These are phyloP conservation scores for Zoysia matrella DNA, from an alignment of 202 grass and related monocot species.

Conservation along the genomic window DNA sequence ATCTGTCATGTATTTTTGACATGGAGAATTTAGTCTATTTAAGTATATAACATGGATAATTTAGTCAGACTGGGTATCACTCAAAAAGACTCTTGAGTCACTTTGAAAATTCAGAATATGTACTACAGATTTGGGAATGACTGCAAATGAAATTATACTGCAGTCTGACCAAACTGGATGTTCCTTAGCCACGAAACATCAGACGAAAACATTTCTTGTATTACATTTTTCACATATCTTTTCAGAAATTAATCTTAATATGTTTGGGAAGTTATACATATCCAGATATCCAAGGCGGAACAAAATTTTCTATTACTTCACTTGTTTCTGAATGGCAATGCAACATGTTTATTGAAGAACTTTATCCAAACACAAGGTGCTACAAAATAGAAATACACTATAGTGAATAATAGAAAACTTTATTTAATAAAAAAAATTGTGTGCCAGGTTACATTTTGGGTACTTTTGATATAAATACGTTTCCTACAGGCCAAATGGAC, in stretches of 20 bases:
- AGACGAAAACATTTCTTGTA: neutral
- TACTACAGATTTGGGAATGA: neutral
- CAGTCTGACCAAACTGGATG: neutral
- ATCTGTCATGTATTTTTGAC: conserved; percentile 53
- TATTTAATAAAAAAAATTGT: no score
- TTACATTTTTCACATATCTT: neutral
- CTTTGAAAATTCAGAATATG: conserved; percentile 20
- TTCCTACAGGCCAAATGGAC: no score
- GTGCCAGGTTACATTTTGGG: no score
- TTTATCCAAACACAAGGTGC: conserved; percentile 10
- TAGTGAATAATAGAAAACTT: no score
- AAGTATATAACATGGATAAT: no score
- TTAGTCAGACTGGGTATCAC: neutral
- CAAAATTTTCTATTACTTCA: neutral
- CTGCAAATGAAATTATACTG: conserved; percentile 1
- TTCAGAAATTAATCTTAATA: conserved; percentile 15
- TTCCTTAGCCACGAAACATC: conserved; percentile 12
- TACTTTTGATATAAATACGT: no score
- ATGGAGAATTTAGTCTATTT: no score
- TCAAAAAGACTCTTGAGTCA: conserved; percentile 22
- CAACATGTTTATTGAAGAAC: conserved; percentile 11
- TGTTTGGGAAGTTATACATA: neutral
- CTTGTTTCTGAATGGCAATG: conserved; percentile 27
- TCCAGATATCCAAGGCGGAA: neutral
- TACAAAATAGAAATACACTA: no score